phyloP scores from a whole-genome alignment of 306 rosid genomes.

The Prunus dulcis region DNA sequence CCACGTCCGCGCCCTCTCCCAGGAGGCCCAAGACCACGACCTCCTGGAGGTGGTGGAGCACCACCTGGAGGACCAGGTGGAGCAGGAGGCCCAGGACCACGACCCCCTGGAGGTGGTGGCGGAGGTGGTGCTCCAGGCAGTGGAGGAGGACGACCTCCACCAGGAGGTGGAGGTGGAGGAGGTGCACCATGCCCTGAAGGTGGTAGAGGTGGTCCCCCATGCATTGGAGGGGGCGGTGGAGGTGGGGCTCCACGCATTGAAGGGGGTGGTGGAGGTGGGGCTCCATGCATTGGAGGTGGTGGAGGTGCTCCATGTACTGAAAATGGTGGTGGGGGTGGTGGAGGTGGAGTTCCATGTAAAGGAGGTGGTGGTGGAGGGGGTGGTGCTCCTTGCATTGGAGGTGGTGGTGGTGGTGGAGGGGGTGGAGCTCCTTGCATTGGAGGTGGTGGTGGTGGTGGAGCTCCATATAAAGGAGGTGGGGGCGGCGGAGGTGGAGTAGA shows the following conservation, averaged over 20 bases:
- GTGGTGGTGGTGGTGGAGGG: slow-evolving; percentile 33
- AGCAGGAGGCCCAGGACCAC: slow-evolving; percentile 30
- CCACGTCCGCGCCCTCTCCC: slow-evolving; percentile 97
- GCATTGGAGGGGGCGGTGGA: slow-evolving; percentile 43
- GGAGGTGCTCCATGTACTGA: slow-evolving; percentile 18
- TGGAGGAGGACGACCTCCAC: slow-evolving; percentile 28
- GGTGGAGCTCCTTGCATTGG: slow-evolving; percentile 18
- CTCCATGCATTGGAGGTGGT: slow-evolving; percentile 7
- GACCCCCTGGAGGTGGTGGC: slow-evolving; percentile 37
- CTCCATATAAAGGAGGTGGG: neutral
- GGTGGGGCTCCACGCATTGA: slow-evolving; percentile 25
- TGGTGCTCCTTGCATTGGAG: slow-evolving; percentile 8
- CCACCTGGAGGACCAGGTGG: slow-evolving; percentile 50
- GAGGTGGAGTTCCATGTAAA: slow-evolving; percentile 28
- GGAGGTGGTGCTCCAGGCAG: slow-evolving; percentile 57
- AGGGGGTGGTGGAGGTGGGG: slow-evolving; percentile 32
- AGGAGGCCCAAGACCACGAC: slow-evolving; percentile 71
- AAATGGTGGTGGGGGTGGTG: slow-evolving; percentile 27
- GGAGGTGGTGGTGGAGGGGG: slow-evolving; percentile 39
- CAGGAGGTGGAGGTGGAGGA: slow-evolving; percentile 39
- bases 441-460: slow-evolving; percentile 32
- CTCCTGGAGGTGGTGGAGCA: slow-evolving; percentile 56
- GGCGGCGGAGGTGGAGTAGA: slow-evolving; percentile 20
- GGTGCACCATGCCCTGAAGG: slow-evolving; percentile 16
- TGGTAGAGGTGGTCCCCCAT: slow-evolving; percentile 26